Evolutionary conservation across 768 basidiomycete species (phyloP).

Genomic region (Suillus variegatus): DNA sequence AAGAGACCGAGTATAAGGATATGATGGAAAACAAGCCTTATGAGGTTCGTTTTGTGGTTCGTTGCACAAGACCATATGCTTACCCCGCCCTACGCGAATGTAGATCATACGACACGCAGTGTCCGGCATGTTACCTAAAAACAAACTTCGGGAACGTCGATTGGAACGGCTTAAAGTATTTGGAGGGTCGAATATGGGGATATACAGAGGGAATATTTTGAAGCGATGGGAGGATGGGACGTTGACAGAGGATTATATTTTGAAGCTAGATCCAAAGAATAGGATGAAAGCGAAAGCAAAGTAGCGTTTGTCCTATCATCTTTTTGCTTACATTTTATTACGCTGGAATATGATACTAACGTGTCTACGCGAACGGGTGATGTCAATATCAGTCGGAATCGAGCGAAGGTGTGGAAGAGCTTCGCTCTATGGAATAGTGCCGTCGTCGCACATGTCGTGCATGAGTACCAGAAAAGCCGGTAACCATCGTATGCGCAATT

Average conservation of each 20-base stretch:
- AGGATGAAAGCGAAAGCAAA: conserved; percentile 17
- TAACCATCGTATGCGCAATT: conserved; percentile 37
- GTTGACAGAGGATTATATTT: conserved; percentile 42
- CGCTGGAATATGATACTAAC: conserved; percentile 5
- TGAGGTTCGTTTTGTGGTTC: conserved; percentile 51
- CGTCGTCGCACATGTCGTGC: not conserved
- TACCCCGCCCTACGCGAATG: not conserved
- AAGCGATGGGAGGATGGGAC: conserved; percentile 86
- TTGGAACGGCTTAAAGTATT: conserved; percentile 90
- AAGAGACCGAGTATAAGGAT: conserved; percentile 82
- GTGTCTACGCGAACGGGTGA: not conserved
- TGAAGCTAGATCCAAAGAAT: conserved; percentile 27
- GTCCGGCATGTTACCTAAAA: conserved; percentile 98
- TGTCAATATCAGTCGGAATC: not conserved
- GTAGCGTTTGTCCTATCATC: conserved; percentile 14
- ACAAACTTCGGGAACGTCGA: conserved; percentile 88
- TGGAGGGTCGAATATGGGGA: conserved; percentile 74
- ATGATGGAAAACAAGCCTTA: conserved; percentile 89
- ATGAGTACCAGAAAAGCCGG: not conserved
- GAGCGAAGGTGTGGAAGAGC: not conserved
- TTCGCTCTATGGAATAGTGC: conserved; percentile 4
- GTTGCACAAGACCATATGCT: not conserved
- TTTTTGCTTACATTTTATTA: conserved; percentile 7
- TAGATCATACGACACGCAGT: conserved; percentile 97
- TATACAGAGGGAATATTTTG: conserved; percentile 74